Conservation (phyloP, 805 yeast species). For the Hanseniaspora occidentalis region DNA sequence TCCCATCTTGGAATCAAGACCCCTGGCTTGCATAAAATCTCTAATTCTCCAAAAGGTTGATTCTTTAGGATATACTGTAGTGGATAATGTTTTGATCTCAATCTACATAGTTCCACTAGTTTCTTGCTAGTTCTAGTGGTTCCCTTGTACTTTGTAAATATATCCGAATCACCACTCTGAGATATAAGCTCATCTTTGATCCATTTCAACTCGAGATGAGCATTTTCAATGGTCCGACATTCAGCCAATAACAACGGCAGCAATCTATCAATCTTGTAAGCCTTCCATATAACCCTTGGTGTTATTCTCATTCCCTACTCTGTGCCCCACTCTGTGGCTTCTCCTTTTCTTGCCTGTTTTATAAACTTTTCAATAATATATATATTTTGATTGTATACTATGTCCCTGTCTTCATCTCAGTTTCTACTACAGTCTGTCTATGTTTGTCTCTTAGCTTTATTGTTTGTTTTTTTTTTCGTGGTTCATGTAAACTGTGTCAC, state of each 20-base stretch:
- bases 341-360: neutral
- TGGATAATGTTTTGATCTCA: slow-evolving; percentile 48
- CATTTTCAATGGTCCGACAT: slow-evolving; percentile 14
- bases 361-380: no score
- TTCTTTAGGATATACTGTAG: slow-evolving; percentile 73
- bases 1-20: slow-evolving; percentile 91
- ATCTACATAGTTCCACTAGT: slow-evolving; percentile 35
- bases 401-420: no score
- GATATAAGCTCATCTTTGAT: slow-evolving; percentile 3
- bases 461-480: no score
- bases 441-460: no score
- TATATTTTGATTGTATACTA: no score
- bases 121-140: neutral
- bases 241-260: slow-evolving; percentile 19
- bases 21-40: slow-evolving; percentile 42
- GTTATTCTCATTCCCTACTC: slow-evolving; percentile 7
- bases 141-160: no score
- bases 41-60: slow-evolving; percentile 75
- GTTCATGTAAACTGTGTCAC: no score
- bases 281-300: slow-evolving; percentile 10
- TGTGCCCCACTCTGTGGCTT: neutral
- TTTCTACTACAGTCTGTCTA: no score
- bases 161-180: no score
- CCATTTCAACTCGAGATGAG: slow-evolving; percentile 18
- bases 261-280: slow-evolving; percentile 8